Percentiles rank a stretch among this genome's conserved stretches.
Conservation (phyloP, 805 yeast genomes). For the Wickerhamiella galacta region DNA sequence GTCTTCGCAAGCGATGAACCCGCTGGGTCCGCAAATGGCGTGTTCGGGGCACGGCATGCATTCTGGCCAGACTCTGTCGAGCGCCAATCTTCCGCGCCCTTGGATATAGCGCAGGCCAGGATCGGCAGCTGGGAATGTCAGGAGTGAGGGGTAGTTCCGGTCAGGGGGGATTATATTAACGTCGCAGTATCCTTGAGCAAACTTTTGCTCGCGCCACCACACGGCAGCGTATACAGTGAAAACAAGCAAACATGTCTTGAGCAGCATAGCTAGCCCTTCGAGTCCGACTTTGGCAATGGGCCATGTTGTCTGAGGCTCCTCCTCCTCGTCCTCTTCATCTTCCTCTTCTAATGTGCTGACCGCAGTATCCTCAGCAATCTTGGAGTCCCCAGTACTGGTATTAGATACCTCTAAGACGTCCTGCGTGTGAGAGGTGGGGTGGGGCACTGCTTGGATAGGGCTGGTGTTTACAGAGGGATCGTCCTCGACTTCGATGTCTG, state of each 20-base stretch:
- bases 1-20: conserved; percentile 51
- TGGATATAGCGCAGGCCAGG: not conserved
- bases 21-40: conserved; percentile 50
- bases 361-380: not conserved
- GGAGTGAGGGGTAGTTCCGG: conserved; percentile 7
- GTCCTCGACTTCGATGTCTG: not conserved
- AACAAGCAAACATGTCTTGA: not conserved
- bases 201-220: conserved; percentile 8
- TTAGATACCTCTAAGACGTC: too few species aligned
- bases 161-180: conserved; percentile 3
- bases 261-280: not conserved
- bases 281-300: too few species aligned
- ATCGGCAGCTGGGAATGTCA: conserved; percentile 4
- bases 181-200: conserved; percentile 11
- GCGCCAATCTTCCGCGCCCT: conserved; percentile 11
- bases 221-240: not conserved
- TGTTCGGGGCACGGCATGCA: conserved; percentile 73
- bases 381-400: too few species aligned
- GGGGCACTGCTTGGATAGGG: too few species aligned
- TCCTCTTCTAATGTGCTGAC: not conserved
- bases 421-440: too few species aligned
- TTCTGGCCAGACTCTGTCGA: conserved; percentile 36
- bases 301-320: not conserved
- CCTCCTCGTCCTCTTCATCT: not conserved
- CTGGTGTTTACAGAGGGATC: too few species aligned